phyloP scores from a whole-genome alignment of 495 filamentous ascomycete species.

The Apodospora peruviana region DNA sequence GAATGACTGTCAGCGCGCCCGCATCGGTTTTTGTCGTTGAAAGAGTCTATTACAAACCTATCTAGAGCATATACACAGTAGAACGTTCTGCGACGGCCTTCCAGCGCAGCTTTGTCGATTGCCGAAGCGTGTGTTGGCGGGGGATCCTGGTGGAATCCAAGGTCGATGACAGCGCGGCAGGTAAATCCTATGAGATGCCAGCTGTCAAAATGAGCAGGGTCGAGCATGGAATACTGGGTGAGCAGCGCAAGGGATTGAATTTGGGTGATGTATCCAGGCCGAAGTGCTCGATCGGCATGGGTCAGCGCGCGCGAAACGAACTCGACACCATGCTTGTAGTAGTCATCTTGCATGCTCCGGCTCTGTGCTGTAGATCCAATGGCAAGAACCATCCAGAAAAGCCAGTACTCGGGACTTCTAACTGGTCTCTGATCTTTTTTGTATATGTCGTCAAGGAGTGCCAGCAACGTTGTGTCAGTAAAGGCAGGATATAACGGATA shows the following conservation, averaged over 20 bases:
- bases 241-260: slow-evolving; percentile 82
- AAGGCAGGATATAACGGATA: slow-evolving; percentile 77
- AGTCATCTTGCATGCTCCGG: slow-evolving; percentile 55
- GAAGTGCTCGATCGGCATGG: slow-evolving; percentile 72
- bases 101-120: slow-evolving; percentile 57
- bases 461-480: slow-evolving; percentile 65
- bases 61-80: slow-evolving; percentile 84
- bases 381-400: slow-evolving; percentile 82
- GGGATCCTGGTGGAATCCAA: slow-evolving; percentile 86
- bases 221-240: slow-evolving; percentile 80
- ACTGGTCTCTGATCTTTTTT: slow-evolving; percentile 53
- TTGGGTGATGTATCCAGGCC: slow-evolving; percentile 72
- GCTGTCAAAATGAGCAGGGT: slow-evolving; percentile 81
- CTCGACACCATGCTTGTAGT: slow-evolving; percentile 57
- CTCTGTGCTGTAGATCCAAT: slow-evolving; percentile 71
- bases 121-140: slow-evolving; percentile 56
- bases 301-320: slow-evolving; percentile 66
- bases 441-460: slow-evolving; percentile 75
- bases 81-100: slow-evolving; percentile 73
- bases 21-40: neutral
- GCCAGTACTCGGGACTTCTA: slow-evolving; percentile 73
- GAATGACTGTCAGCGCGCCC: slow-evolving; percentile 4
- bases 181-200: slow-evolving; percentile 90
- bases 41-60: slow-evolving; percentile 47
- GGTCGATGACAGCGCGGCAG: slow-evolving; percentile 74